phyloP scores from a whole-genome alignment of 805 yeast genomes.

The Scheffersomyces ergatensis region DNA sequence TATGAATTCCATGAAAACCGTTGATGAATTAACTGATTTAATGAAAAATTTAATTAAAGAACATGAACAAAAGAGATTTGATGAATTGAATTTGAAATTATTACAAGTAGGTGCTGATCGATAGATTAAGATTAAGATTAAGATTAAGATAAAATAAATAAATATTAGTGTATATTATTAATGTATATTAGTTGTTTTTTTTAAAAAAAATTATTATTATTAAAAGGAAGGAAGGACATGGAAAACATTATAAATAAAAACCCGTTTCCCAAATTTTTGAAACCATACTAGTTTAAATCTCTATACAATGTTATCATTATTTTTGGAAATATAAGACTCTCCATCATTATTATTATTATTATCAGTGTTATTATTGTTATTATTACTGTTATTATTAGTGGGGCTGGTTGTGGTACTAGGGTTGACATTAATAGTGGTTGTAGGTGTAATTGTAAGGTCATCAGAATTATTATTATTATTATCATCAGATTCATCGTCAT shows the following conservation, averaged over 20 bases:
- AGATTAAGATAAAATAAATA: too few species aligned
- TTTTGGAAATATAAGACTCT: conserved; percentile 2
- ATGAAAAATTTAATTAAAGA: conserved; percentile 54
- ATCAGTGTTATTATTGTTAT: background rate
- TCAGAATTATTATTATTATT: background rate
- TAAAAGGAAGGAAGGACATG: too few species aligned
- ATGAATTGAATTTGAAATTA: conserved; percentile 23
- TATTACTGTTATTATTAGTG: background rate
- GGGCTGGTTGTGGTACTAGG: background rate
- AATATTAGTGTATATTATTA: too few species aligned
- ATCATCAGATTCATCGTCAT: too few species aligned
- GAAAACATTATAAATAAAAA: too few species aligned
- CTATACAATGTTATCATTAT: conserved; percentile 4
- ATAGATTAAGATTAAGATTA: too few species aligned
- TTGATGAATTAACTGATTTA: conserved; percentile 60
- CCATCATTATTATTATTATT: conserved; percentile 3
- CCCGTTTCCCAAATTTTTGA: too few species aligned
- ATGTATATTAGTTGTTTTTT: too few species aligned
- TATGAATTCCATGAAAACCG: conserved; percentile 61
- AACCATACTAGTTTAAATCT: too few species aligned
- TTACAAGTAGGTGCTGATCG: conserved; percentile 37
- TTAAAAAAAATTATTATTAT: too few species aligned
- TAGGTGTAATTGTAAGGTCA: background rate
- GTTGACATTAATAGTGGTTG: background rate
- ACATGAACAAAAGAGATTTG: conserved; percentile 51